A percentile compares a stretch with the other conserved stretches of the same genome.
Conservation (phyloP, 441 rosid species). For the Cnidoscolus chayamansa region DNA sequence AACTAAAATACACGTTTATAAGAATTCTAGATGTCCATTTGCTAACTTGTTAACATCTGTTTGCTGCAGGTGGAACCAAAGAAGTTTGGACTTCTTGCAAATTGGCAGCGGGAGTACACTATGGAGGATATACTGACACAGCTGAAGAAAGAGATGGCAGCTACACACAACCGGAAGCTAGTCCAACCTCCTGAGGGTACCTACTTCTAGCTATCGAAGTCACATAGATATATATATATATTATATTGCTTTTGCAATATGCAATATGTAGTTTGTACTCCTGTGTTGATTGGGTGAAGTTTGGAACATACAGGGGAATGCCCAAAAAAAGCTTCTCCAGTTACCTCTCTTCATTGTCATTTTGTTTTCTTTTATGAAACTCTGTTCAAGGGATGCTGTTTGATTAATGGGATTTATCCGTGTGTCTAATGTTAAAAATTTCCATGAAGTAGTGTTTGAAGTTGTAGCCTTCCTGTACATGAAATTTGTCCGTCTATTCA, state of each 20-base stretch:
- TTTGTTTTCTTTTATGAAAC: slow-evolving; percentile 31
- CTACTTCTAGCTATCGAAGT: slow-evolving; percentile 62
- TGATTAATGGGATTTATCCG: slow-evolving; percentile 42
- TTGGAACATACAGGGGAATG: slow-evolving; percentile 41
- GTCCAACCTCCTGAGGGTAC: slow-evolving; percentile 99
- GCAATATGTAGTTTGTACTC: slow-evolving; percentile 48
- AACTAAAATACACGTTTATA: too few species aligned
- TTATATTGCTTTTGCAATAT: slow-evolving; percentile 34
- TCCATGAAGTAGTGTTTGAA: slow-evolving; percentile 15
- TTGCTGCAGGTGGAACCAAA: slow-evolving; percentile 77
- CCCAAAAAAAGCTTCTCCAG: slow-evolving; percentile 37
- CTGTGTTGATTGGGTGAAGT: slow-evolving; percentile 42
- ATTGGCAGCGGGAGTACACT: slow-evolving; percentile 95
- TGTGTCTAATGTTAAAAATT: slow-evolving; percentile 31
- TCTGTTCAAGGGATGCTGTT: slow-evolving; percentile 38
- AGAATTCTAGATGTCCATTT: too few species aligned
- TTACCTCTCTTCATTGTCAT: slow-evolving; percentile 27
- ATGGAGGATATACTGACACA: slow-evolving; percentile 95
- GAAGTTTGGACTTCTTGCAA: slow-evolving; percentile 79
- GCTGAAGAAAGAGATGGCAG: slow-evolving; percentile 97
- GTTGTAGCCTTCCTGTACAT: not conserved
- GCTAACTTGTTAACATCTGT: slow-evolving; percentile 16
- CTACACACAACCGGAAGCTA: slow-evolving; percentile 88
- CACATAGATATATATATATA: slow-evolving; percentile 26
- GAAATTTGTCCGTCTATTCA: not conserved